These are phyloP conservation scores for Fusarium subtropicale DNA, from an alignment of 2,329 filamentous ascomycete species.

Conservation along the genomic window DNA sequence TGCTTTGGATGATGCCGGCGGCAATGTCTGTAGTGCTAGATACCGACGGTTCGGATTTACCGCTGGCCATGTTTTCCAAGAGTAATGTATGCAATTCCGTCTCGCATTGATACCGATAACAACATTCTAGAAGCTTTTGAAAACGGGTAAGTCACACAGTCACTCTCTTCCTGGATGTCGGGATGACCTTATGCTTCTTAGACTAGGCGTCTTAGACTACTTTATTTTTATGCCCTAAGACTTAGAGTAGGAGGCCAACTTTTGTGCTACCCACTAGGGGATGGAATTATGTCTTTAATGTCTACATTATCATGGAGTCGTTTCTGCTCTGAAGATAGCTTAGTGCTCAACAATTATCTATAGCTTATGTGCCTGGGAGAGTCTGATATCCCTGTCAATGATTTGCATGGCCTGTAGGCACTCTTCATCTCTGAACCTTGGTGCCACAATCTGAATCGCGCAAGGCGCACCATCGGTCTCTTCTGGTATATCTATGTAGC, in stretches of 20 bases:
- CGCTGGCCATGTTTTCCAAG: background rate
- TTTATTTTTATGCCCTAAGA: too few relatives aligned
- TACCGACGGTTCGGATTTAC: background rate
- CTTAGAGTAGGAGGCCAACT: too few relatives aligned
- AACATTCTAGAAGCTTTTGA: background rate
- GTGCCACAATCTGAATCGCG: slow-evolving; percentile 35
- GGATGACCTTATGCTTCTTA: too few relatives aligned
- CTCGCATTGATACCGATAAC: fast-evolving
- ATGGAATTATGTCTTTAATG: background rate
- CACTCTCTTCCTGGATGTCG: fast-evolving
- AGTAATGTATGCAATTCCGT: background rate
- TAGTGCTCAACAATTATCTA: background rate
- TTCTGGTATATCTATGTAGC: slow-evolving; percentile 22
- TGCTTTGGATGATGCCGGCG: background rate
- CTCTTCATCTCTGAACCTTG: slow-evolving; percentile 40
- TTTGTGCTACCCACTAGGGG: too few relatives aligned
- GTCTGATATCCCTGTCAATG: slow-evolving; percentile 23
- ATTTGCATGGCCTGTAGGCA: slow-evolving; percentile 39
- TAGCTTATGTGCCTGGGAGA: background rate
- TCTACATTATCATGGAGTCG: fast-evolving
- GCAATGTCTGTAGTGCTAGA: background rate
- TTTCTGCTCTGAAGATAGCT: too few relatives aligned
- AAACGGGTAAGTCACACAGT: background rate
- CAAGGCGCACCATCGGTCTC: slow-evolving; percentile 32
- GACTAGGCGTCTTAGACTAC: too few relatives aligned